Conservation (phyloP, 176 grass and related monocot genomes). For the Rhipidocladum racemiflorum region DNA sequence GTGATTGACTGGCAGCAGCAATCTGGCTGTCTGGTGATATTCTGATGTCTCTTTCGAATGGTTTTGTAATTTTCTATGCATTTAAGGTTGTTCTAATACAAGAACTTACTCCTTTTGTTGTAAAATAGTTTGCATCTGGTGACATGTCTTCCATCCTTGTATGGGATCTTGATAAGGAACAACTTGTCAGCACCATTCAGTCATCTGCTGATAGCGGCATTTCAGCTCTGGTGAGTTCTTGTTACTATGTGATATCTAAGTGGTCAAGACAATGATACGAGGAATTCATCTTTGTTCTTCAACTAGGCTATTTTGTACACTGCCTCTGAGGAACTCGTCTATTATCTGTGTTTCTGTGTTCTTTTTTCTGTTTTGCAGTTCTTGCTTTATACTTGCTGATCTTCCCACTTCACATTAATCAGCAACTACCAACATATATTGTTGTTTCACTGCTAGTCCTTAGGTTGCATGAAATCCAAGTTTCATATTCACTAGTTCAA, state of each 20-base stretch:
- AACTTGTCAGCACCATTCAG: slow-evolving; percentile 62
- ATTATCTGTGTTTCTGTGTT: slow-evolving; percentile 18
- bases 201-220: slow-evolving; percentile 62
- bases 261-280: not conserved
- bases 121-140: slow-evolving; percentile 76
- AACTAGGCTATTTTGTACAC: slow-evolving; percentile 11
- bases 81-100: slow-evolving; percentile 29
- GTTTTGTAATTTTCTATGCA: not conserved
- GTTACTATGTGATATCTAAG: slow-evolving; percentile 19
- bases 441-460: not conserved
- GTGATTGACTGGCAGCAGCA: slow-evolving; percentile 96
- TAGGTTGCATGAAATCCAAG: not conserved
- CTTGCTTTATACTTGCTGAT: slow-evolving; percentile 27
- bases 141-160: slow-evolving; percentile 69
- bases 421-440: not conserved
- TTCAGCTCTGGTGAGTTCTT: slow-evolving; percentile 73
- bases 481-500: slow-evolving; percentile 14
- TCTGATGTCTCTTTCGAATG: not conserved
- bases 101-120: slow-evolving; percentile 22
- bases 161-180: slow-evolving; percentile 97
- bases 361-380: slow-evolving; percentile 13
- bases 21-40: slow-evolving; percentile 83
- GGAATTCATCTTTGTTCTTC: slow-evolving; percentile 23
- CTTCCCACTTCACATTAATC: slow-evolving; percentile 8
- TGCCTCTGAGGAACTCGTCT: not conserved